Conservation (phyloP, 2,329 filamentous ascomycete genomes). For the Aspergillus costaricaensis region DNA sequence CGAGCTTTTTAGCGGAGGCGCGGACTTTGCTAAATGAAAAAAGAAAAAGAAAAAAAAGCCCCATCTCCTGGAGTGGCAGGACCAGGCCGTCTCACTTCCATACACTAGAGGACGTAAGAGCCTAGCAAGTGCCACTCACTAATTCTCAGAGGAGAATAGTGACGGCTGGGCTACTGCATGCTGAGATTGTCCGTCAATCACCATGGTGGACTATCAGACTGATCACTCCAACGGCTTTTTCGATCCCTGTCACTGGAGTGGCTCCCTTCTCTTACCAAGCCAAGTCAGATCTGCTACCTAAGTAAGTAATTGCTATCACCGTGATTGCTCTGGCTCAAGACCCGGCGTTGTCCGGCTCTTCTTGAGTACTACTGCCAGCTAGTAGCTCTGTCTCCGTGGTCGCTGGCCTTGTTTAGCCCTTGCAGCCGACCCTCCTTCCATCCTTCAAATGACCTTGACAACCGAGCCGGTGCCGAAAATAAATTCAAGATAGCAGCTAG, state of each 20-base stretch:
- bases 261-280: not conserved
- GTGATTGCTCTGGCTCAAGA: not conserved
- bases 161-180: conserved; percentile 13
- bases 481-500: not conserved
- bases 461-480: not conserved
- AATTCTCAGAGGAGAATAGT: conserved; percentile 9
- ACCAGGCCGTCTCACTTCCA: not conserved
- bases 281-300: too few relatives aligned
- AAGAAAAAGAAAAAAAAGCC: not conserved
- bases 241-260: not conserved
- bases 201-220: conserved; percentile 1
- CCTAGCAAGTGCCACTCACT: conserved; percentile 7
- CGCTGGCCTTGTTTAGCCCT: not conserved
- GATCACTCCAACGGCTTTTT: conserved; percentile 12
- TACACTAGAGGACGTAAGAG: not conserved
- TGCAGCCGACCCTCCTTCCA: not conserved
- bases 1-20: not conserved
- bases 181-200: conserved; percentile 3
- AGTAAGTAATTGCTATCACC: not conserved
- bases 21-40: not conserved
- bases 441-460: not conserved
- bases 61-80: too few relatives aligned
- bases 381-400: not conserved
- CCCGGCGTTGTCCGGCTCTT: not conserved
- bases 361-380: too few relatives aligned